Percentiles rank a stretch among this genome's conserved stretches.
Evolutionary conservation across 345 rosid genomes (phyloP).

Genomic region (Kernera saxatilis): DNA sequence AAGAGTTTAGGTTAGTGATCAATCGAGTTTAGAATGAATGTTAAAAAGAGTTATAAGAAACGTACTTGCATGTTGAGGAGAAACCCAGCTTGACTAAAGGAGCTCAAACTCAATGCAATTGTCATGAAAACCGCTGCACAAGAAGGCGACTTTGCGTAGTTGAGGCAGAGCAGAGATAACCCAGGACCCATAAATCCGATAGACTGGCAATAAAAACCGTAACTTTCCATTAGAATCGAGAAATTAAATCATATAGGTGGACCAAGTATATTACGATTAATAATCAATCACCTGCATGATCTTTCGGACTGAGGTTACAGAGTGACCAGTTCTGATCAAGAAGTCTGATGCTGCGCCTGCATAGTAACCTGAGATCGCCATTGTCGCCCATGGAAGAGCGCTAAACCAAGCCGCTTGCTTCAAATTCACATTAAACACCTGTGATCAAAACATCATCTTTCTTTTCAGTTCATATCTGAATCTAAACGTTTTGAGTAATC

Average conservation of each 20-base stretch:
- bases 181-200: constrained; percentile 93
- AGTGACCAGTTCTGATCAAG: constrained; percentile 65
- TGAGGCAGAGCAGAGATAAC: constrained; percentile 67
- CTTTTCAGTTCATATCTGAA: neutral
- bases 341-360: constrained; percentile 75
- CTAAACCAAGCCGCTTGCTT: constrained; percentile 99
- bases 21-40: neutral
- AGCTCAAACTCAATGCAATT: constrained; percentile 75
- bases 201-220: constrained; percentile 38
- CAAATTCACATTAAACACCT: constrained; percentile 85
- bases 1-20: neutral
- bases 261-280: neutral
- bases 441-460: neutral
- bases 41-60: neutral
- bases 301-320: constrained; percentile 72
- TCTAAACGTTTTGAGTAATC: neutral
- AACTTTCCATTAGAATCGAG: neutral
- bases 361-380: constrained; percentile 78
- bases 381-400: constrained; percentile 94
- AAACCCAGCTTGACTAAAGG: constrained; percentile 98
- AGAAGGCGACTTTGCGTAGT: constrained; percentile 64
- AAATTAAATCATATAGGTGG: too few relatives aligned
- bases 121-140: constrained; percentile 62
- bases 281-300: constrained; percentile 71
- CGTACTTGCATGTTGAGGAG: constrained; percentile 94